These are phyloP conservation scores for Candida loeiensis DNA, from an alignment of 805 yeast species.

Conservation along the genomic window DNA sequence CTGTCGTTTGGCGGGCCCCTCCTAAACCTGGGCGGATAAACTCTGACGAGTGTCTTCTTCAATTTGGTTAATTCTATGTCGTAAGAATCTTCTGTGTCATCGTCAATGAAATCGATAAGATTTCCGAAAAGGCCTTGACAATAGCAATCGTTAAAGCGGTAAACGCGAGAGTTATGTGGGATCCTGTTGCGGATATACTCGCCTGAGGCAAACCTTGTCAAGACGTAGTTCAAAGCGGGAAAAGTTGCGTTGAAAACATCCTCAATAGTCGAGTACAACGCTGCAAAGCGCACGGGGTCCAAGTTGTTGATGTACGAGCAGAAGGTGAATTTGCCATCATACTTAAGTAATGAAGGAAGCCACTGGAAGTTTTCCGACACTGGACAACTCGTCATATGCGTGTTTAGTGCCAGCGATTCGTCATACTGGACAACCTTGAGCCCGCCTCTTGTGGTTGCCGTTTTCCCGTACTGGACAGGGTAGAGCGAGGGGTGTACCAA, in stretches of 20 bases:
- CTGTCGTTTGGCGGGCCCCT: constrained; percentile 7
- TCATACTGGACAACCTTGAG: constrained; percentile 6
- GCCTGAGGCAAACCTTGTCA: constrained; percentile 22
- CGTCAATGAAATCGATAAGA: background rate
- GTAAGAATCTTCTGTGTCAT: background rate
- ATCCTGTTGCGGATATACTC: constrained; percentile 7
- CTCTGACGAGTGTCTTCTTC: background rate
- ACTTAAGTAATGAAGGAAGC: constrained; percentile 14
- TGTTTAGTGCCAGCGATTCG: background rate
- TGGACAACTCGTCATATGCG: constrained; percentile 6
- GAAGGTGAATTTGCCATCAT: constrained; percentile 15
- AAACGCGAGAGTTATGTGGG: background rate
- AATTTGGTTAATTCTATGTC: background rate
- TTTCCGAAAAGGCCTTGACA: background rate
- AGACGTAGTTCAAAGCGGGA: constrained; percentile 31
- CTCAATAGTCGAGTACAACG: constrained; percentile 28
- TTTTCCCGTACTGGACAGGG: constrained; percentile 15
- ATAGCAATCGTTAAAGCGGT: background rate
- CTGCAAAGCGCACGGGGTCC: constrained; percentile 26
- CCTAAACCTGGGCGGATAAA: background rate
- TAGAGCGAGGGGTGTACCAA: constrained; percentile 22
- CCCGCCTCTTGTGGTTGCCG: constrained; percentile 7
- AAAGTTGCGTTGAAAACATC: constrained; percentile 24
- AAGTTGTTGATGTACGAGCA: constrained; percentile 40
- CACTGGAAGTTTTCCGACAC: constrained; percentile 14